Base-by-base conservation (phyloP, 306 rosid genomes). In the Amphicarpaea edgeworthii region DNA sequence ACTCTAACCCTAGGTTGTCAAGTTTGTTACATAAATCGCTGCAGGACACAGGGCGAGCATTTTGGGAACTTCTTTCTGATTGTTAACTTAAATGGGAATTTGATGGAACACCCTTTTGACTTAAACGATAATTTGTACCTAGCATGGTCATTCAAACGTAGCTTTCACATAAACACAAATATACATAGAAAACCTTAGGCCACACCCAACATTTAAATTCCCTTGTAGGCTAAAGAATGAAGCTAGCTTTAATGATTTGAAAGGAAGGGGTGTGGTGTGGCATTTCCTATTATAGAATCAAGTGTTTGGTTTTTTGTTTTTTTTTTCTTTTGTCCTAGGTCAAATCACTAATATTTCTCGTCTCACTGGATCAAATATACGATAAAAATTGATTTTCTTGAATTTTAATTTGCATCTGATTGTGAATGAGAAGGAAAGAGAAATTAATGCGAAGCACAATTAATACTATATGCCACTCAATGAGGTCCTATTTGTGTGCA, bases 1-100 rank as follows among this genome's bases (percentile, higher is more conserved):
- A 78, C 81, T 88, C 80, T 83, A 87, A 80, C 70, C 73, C 83
- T 85, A 81, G 88, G 84, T 51, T 20, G 80, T 65, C 55, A 58
- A 76, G 54, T 66, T 72, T 40, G 63, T 34, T 72, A 63, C 78
- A 79, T 63, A 71, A 73, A 80, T 59, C 16, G 75, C 53, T 76
- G 70, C 84, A 87, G 50, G 78, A 84, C 81, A 80, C 80, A 79
- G 83, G 81, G 81, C 63, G 41, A 66, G 73, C 80, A 62, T 84
- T n/a, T n/a, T n/a, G n/a, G n/a, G n/a, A n/a, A n/a, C n/a, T n/a
- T 83, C 61, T 61, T 74, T 74, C 54, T 41, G 66, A 84, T 81
- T 11, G 9, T 79, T 70, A 37, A 82, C 51, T 70, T 77, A 40
- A 68, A 50, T 51, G 32, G 88, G 17, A 77, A 49, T 82, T 74